Evolutionary conservation across 2,329 filamentous ascomycete genomes (phyloP), one percentile per base, ranked within the genome.

Genomic region (Fusarium napiforme): DNA sequence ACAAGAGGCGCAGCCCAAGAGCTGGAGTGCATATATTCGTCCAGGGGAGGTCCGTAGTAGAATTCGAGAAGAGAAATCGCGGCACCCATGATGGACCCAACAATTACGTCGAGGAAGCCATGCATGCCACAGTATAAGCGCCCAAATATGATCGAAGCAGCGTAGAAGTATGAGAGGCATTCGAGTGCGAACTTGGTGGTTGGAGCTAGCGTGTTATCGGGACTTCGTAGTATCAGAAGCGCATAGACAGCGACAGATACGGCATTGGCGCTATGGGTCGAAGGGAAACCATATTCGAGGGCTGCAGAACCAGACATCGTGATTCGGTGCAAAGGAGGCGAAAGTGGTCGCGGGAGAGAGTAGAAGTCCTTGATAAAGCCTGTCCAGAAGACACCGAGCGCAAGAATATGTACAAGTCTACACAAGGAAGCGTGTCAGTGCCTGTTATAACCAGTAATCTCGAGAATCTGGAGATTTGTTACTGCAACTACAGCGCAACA

Each of bases 121-220:
- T 99, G 96, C 96, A 99, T 99, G 69, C 96, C 96, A 80, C 96
- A 99, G 84, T 99, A 98, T 40, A 99, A 86, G 26, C 96, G 91
- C 10, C 96, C 96, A 71, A 98, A 85, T 45, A 98, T 89, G 79
- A 99, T 98, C 32, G 96, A 98, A 18, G 90, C 84, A 39, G 93
- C 94, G 80, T 98, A 99, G 76, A 94, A 92, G 81, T 96, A 97
- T 45, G 92, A 91, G 10, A 93, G 82, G 9, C 83, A 81, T 79
- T 96, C 93, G 32, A 97, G 84, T 8, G 87, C 82, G 7, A 91
- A 71, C 75, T 89, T 92, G 3, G 89, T 87, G 23, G 88, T 84
- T 6, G 89, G 84, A 37, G 88, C 83, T 67, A 93, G 85, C 23
- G 88, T 85, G 62, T 91, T 90, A n/a, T 90, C 88, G 2, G 90